Conservation (phyloP, 352 stramenopile genomes). For the Pythium coloratum region DNA sequence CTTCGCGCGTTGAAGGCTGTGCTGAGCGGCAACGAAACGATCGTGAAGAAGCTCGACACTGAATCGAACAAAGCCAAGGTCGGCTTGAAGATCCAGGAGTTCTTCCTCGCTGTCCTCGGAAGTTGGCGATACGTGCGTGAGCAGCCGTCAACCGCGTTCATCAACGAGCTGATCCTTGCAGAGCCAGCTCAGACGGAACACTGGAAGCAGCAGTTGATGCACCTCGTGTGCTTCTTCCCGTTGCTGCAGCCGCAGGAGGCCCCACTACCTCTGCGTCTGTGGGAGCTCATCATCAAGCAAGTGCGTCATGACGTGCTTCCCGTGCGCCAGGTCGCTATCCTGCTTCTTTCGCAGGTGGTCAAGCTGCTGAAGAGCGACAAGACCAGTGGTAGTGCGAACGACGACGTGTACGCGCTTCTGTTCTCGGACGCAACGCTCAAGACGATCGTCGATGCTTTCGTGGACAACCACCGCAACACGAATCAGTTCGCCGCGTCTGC, state of each 20-base stretch:
- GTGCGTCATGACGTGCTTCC: slow-evolving; percentile 62
- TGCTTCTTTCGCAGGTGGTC: slow-evolving; percentile 54
- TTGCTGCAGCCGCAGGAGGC: slow-evolving; percentile 50
- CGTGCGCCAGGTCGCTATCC: slow-evolving; percentile 53
- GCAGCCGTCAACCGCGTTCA: slow-evolving; percentile 18
- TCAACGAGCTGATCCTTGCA: slow-evolving; percentile 37
- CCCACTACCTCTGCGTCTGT: slow-evolving; percentile 44
- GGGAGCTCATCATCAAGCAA: slow-evolving; percentile 52
- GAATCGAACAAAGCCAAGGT: slow-evolving; percentile 61
- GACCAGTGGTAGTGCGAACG: slow-evolving; percentile 1
- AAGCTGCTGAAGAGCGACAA: slow-evolving; percentile 41
- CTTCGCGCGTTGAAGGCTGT: slow-evolving; percentile 42
- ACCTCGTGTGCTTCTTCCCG: slow-evolving; percentile 67
- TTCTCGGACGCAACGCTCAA: slow-evolving; percentile 49
- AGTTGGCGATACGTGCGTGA: slow-evolving; percentile 54
- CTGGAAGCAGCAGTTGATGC: slow-evolving; percentile 81
- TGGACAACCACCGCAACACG: slow-evolving; percentile 65
- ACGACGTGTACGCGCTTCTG: slow-evolving; percentile 32
- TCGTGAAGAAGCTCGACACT: slow-evolving; percentile 53
- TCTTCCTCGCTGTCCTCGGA: slow-evolving; percentile 51
- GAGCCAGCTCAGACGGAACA: slow-evolving; percentile 49
- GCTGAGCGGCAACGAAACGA: slow-evolving; percentile 44
- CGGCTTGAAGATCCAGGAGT: slow-evolving; percentile 51
- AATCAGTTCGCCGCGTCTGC: slow-evolving; percentile 62
- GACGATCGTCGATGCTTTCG: slow-evolving; percentile 40